phyloP scores from a whole-genome alignment of 2,329 filamentous ascomycete genomes.

The Aspergillus sergii region DNA sequence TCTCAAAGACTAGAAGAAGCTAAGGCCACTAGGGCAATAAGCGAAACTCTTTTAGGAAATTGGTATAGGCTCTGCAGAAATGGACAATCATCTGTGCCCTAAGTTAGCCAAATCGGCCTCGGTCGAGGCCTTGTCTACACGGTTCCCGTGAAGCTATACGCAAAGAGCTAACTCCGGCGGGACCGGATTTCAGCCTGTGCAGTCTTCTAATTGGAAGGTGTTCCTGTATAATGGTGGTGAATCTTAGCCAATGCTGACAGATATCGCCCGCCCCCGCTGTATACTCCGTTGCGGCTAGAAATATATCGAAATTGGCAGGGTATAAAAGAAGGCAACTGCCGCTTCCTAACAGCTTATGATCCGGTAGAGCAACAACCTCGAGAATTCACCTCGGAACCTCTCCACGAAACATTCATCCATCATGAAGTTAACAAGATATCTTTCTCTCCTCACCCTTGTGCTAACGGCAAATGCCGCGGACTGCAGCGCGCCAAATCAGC shows the following conservation, averaged over 20 bases:
- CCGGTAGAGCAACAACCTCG: neutral
- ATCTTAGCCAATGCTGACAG: neutral
- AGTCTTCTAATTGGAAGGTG: neutral
- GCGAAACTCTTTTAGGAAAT: no score
- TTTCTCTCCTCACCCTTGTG: slow-evolving; percentile 3
- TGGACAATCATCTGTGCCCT: no score
- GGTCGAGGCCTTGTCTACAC: no score
- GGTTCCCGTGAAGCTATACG: no score
- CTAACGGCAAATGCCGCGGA: slow-evolving; percentile 7
- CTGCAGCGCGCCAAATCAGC: slow-evolving; percentile 12
- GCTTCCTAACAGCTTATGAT: neutral
- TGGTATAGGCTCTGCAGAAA: no score
- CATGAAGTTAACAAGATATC: slow-evolving; percentile 6
- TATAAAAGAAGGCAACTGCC: neutral
- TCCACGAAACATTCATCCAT: neutral
- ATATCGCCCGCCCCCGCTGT: neutral
- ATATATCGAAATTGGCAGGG: neutral
- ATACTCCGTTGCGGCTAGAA: neutral
- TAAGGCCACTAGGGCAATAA: no score
- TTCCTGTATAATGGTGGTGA: neutral
- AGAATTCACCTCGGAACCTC: neutral
- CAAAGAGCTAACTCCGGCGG: neutral
- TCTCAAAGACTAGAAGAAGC: no score
- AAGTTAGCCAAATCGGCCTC: no score
- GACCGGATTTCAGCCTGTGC: neutral